A percentile compares a stretch with the other conserved stretches of the same genome.
These are phyloP conservation scores for Solanum megistacrolobum DNA, from an alignment of 257 asterid genomes.

Conservation along the genomic window DNA sequence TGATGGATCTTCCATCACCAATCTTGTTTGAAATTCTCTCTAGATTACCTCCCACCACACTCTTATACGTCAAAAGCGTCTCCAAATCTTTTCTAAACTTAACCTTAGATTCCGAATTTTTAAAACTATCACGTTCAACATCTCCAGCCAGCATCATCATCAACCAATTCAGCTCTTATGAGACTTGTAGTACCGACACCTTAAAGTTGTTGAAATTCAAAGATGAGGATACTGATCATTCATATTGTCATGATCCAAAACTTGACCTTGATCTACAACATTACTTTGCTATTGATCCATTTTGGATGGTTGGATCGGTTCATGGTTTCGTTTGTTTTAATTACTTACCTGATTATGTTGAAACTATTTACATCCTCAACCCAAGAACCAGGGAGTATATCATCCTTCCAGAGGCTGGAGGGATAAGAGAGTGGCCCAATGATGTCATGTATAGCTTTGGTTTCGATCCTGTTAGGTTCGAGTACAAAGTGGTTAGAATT, in stretches of 20 bases:
- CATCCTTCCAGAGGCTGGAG: slow-evolving; percentile 10
- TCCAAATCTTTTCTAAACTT: slow-evolving; percentile 13
- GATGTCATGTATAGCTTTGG: slow-evolving; percentile 28
- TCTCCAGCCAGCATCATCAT: slow-evolving; percentile 20
- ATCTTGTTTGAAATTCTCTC: slow-evolving; percentile 24
- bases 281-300: neutral
- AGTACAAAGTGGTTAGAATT: slow-evolving; percentile 40
- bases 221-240: neutral
- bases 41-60: slow-evolving; percentile 25
- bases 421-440: slow-evolving; percentile 8
- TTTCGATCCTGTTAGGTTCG: neutral
- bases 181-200: neutral
- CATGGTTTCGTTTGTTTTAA: slow-evolving; percentile 24
- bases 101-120: neutral
- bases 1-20: slow-evolving; percentile 21
- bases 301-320: slow-evolving; percentile 19
- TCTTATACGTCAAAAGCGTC: slow-evolving; percentile 21
- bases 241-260: neutral
- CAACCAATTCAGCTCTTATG: slow-evolving; percentile 8
- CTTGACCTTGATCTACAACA: slow-evolving; percentile 5
- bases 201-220: slow-evolving; percentile 14
- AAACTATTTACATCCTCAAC: slow-evolving; percentile 25
- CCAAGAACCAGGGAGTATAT: slow-evolving; percentile 36
- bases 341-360: slow-evolving; percentile 13
- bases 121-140: neutral